Base-by-base conservation (phyloP, 805 yeast genomes). In the Candida nonsorbophila region DNA sequence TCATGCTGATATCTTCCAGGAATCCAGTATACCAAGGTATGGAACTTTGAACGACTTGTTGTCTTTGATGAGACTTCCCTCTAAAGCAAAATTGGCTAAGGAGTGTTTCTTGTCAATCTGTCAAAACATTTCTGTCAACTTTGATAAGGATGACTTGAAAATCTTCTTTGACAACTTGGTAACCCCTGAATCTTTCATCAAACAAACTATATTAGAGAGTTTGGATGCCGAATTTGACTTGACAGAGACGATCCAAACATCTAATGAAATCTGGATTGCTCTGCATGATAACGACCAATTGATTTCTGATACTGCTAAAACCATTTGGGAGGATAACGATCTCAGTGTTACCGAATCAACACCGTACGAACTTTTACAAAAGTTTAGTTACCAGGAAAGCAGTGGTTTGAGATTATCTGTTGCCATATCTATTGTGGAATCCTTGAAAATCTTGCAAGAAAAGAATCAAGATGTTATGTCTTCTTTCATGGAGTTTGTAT, bases 241-340 rank as follows among this genome's bases (percentile, higher is more conserved):
- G 29, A 65, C 72, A 2, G 59, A 66, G 3, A 21, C 25, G 14
- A 25, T 38, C 21, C 66, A 62, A 20, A 75, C 67, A 46, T 68
- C 79, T 2, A 72, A 73, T 33, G 94, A 88, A 51, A 56, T 92
- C 14, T 88, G 84, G 77, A 77, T 92, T 34, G 70, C 84, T 14
- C 67, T 73, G 35, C 86, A 80, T 49, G 95, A 87, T 49, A 79
- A 76, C 25, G 86, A 79, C 28, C 69, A 68, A 11, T 51, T 63
- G 7, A 76, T 76, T 35, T 67, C 79, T 4, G 79, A 74, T 15
- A 45, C 80, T 11, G 96, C 97, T 0, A 55, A 58, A 12, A 79
- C 90, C 1, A 84, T 92, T 35, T 92, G 97, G 97, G 71, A 74
- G 19, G 95, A 87, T 41, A 84, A 77, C 49, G 61, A 62, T 2